Percentiles rank a stretch among this genome's conserved stretches.
phyloP scores from a whole-genome alignment of 2,329 filamentous ascomycete genomes.

The Cordyceps cicadae region DNA sequence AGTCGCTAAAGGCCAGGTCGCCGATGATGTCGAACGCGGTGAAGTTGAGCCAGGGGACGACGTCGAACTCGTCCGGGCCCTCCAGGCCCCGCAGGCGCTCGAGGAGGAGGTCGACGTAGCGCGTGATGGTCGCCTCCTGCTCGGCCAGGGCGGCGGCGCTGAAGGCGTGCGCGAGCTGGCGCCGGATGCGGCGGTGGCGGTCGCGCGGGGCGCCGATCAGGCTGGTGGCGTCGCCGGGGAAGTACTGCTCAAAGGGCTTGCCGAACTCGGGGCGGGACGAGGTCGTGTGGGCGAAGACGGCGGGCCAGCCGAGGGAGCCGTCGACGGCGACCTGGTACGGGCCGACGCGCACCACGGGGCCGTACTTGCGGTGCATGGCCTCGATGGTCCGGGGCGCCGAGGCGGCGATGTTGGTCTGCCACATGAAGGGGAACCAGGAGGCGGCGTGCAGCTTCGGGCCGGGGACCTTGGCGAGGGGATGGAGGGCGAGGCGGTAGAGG shows the following conservation, averaged over 20 bases:
- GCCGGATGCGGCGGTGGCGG: conserved; percentile 17
- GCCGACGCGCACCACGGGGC: conserved; percentile 31
- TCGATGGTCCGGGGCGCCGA: conserved; percentile 15
- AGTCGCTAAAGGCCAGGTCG: conserved; percentile 34
- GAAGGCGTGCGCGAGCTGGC: conserved; percentile 24
- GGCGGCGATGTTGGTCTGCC: conserved; percentile 15
- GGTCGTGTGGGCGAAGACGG: conserved; percentile 22
- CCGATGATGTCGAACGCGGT: conserved; percentile 34
- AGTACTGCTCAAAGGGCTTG: conserved; percentile 9
- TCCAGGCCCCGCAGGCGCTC: conserved; percentile 15
- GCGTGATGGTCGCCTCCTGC: conserved; percentile 22
- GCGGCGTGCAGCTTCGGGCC: conserved; percentile 19
- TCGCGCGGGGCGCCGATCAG: conserved; percentile 14
- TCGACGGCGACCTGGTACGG: conserved; percentile 32
- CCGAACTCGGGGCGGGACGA: conserved; percentile 14
- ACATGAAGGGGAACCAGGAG: conserved; percentile 15
- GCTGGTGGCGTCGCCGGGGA: conserved; percentile 11
- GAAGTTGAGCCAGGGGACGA: conserved; percentile 29
- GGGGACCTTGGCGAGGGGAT: conserved; percentile 23
- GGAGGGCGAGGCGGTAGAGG: conserved; percentile 11
- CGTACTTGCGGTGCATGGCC: conserved; percentile 21
- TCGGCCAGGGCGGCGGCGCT: conserved; percentile 22
- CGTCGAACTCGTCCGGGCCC: conserved; percentile 14
- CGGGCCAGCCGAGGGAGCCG: conserved; percentile 25
- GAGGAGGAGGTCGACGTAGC: conserved; percentile 22